Evolutionary conservation across 2,329 filamentous ascomycete genomes (phyloP).

Genomic region (Clarireedia sp.): DNA sequence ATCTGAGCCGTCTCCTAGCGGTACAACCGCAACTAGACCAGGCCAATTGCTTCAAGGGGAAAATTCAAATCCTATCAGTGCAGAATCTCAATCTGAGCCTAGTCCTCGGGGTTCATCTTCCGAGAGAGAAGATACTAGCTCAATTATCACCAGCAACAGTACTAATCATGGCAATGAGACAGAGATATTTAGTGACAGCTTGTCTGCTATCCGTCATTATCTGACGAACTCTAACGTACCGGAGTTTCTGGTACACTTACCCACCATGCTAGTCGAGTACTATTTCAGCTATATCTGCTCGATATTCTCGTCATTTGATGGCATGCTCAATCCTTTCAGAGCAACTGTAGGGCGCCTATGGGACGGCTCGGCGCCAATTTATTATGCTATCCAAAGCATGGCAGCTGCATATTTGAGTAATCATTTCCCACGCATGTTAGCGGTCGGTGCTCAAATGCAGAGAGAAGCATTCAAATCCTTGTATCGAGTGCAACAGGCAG

Average conservation of each 20-base stretch:
- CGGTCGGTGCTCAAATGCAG: slow-evolving; percentile 42
- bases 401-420: slow-evolving; percentile 53
- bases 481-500: slow-evolving; percentile 41
- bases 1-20: no score
- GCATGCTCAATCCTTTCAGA: slow-evolving; percentile 52
- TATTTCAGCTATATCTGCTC: slow-evolving; percentile 56
- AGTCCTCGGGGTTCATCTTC: no score
- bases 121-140: neutral
- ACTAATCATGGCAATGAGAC: neutral
- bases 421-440: slow-evolving; percentile 45
- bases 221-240: slow-evolving; percentile 22
- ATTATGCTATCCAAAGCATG: slow-evolving; percentile 57
- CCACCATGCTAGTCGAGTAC: slow-evolving; percentile 51
- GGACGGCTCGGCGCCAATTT: slow-evolving; percentile 49
- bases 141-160: neutral
- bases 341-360: slow-evolving; percentile 50
- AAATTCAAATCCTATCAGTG: no score
- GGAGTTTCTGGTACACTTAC: slow-evolving; percentile 26
- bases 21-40: no score
- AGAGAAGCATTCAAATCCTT: slow-evolving; percentile 27
- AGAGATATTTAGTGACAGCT: slow-evolving; percentile 17
- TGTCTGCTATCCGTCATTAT: slow-evolving; percentile 24
- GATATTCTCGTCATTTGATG: slow-evolving; percentile 58
- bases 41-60: no score
- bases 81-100: no score